phyloP scores from a whole-genome alignment of 805 yeast species.

The Hanseniaspora vineae region DNA sequence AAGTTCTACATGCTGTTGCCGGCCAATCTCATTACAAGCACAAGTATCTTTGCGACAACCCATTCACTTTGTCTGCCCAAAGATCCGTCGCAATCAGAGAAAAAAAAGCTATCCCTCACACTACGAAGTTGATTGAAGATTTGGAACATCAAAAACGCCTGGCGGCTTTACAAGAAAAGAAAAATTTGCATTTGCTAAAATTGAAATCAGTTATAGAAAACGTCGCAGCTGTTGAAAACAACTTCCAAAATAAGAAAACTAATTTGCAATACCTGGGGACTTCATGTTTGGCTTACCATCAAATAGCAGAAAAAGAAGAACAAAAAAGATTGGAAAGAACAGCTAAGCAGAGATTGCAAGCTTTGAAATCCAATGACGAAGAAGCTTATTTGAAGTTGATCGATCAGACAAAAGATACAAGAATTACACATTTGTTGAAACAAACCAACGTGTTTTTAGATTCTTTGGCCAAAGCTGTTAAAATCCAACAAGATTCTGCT shows the following conservation, averaged over 20 bases:
- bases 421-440: conserved; percentile 70
- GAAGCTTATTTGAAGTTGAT: conserved; percentile 74
- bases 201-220: conserved; percentile 18
- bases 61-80: conserved; percentile 52
- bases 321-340: conserved; percentile 61
- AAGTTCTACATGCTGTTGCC: conserved; percentile 39
- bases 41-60: conserved; percentile 37
- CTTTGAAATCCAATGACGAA: conserved; percentile 77
- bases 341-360: conserved; percentile 81
- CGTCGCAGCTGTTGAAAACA: conserved; percentile 24
- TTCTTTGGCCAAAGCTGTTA: conserved; percentile 67
- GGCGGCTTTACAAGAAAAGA: conserved; percentile 42
- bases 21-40: conserved; percentile 33
- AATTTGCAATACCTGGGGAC: conserved; percentile 4
- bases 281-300: conserved; percentile 24
- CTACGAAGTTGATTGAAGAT: conserved; percentile 64
- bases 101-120: conserved; percentile 58
- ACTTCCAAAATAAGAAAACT: conserved; percentile 18
- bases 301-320: conserved; percentile 58
- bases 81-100: conserved; percentile 56
- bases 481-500: conserved; percentile 42
- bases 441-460: conserved; percentile 73
- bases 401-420: conserved; percentile 78
- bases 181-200: conserved; percentile 36
- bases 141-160: conserved; percentile 41